These are phyloP conservation scores for Phoma sp. DNA, from an alignment of 2,329 filamentous ascomycete species.

Conservation along the genomic window DNA sequence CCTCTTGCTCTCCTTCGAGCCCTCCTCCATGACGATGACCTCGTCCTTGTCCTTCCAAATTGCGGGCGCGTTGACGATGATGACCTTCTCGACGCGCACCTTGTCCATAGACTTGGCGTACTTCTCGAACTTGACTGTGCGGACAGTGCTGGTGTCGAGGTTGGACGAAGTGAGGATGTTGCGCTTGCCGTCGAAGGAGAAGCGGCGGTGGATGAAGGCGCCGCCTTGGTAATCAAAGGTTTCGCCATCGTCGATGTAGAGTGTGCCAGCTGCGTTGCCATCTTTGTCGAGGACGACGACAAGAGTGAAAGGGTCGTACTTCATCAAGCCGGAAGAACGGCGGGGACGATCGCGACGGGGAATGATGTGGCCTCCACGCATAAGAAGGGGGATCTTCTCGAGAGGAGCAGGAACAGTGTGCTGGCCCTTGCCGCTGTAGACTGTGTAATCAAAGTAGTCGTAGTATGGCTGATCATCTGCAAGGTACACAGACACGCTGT, in stretches of 20 bases:
- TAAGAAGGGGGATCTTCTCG: constrained; percentile 85
- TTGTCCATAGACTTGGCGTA: constrained; percentile 81
- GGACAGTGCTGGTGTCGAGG: constrained; percentile 46
- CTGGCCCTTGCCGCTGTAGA: constrained; percentile 74
- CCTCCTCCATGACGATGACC: constrained; percentile 69
- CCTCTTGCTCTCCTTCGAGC: constrained; percentile 51
- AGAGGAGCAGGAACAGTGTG: constrained; percentile 77
- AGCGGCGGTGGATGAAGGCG: constrained; percentile 85
- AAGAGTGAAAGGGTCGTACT: constrained; percentile 92
- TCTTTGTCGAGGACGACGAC: constrained; percentile 73
- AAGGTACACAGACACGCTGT: constrained; percentile 80
- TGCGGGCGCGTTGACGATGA: constrained; percentile 79
- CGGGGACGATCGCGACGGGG: constrained; percentile 87
- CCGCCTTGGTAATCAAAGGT: constrained; percentile 86
- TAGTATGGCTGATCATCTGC: constrained; percentile 90
- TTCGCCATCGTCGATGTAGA: constrained; percentile 95
- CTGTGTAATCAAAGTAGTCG: constrained; percentile 89
- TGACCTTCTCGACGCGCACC: constrained; percentile 81
- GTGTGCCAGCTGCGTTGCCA: constrained; percentile 76
- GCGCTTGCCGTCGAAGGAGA: constrained; percentile 65
- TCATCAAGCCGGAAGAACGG: constrained; percentile 86
- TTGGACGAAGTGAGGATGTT: constrained; percentile 71
- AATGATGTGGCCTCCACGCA: constrained; percentile 92
- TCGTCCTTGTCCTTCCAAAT: constrained; percentile 71
- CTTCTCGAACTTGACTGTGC: constrained; percentile 68